Evolutionary conservation across 441 rosid genomes (phyloP).

Genomic region (Erodium chrysanthum): DNA sequence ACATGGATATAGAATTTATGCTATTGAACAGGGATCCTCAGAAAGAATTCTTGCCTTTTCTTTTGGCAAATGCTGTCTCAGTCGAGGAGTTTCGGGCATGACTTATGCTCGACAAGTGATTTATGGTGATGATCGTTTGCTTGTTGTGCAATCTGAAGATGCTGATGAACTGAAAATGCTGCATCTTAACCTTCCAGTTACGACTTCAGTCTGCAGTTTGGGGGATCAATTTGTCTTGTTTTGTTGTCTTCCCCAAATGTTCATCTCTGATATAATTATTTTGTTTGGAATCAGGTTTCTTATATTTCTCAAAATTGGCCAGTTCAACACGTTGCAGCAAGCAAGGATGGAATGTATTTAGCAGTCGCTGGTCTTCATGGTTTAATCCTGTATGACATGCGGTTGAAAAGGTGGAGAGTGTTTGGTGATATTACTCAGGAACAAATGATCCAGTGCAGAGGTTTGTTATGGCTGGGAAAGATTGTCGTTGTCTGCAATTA

Average conservation of each 20-base stretch:
- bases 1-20: conserved; percentile 82
- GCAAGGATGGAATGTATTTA: conserved; percentile 90
- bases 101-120: conserved; percentile 89
- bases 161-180: conserved; percentile 80
- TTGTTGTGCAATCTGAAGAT: conserved; percentile 94
- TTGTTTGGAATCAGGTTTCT: conserved; percentile 51
- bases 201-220: conserved; percentile 22
- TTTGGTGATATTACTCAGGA: conserved; percentile 97
- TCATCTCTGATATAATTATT: conserved; percentile 23
- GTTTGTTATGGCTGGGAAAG: conserved; percentile 91
- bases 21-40: conserved; percentile 72
- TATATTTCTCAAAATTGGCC: conserved; percentile 95
- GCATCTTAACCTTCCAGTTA: conserved; percentile 94
- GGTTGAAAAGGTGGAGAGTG: conserved; percentile 80
- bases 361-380: conserved; percentile 97
- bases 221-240: conserved; percentile 13
- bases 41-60: conserved; percentile 90
- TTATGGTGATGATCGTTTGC: conserved; percentile 92
- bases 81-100: conserved; percentile 92
- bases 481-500: conserved; percentile 91
- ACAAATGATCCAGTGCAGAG: conserved; percentile 86
- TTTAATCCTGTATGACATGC: conserved; percentile 74
- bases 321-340: conserved; percentile 94
- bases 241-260: conserved; percentile 16
- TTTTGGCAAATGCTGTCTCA: conserved; percentile 91